phyloP scores from a whole-genome alignment of 352 stramenopile species.

The Pythium inflatum region DNA sequence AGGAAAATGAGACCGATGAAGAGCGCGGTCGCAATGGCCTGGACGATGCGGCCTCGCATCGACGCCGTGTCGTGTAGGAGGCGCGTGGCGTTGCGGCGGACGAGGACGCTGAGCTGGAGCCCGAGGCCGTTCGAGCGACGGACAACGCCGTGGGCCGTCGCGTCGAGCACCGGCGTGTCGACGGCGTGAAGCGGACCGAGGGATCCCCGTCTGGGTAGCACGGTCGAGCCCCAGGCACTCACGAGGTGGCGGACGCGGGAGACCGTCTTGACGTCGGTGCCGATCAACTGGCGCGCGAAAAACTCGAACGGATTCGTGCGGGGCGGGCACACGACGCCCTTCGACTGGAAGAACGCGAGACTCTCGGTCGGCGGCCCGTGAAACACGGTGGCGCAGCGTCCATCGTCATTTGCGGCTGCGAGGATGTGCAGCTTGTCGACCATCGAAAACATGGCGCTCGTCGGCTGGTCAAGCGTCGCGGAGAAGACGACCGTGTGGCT shows the following conservation, averaged over 20 bases:
- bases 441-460: neutral
- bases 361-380: constrained; percentile 56
- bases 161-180: neutral
- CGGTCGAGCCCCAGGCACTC: constrained; percentile 35
- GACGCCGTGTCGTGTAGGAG: constrained; percentile 35
- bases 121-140: neutral
- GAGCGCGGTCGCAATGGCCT: constrained; percentile 37
- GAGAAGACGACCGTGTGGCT: constrained; percentile 63
- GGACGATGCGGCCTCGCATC: constrained; percentile 35
- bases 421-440: neutral
- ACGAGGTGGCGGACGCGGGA: constrained; percentile 42
- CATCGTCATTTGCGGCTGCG: neutral
- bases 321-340: constrained; percentile 56
- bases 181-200: neutral
- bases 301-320: constrained; percentile 73
- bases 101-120: neutral
- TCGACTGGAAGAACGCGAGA: constrained; percentile 59
- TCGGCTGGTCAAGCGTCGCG: constrained; percentile 47
- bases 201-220: neutral
- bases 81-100: constrained; percentile 28
- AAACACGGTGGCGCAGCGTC: constrained; percentile 62
- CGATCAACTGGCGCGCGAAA: constrained; percentile 60
- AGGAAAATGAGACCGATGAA: constrained; percentile 38
- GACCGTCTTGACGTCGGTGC: constrained; percentile 40
- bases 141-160: neutral